Base-by-base conservation (phyloP, 1,284 basidiomycete species). In the Heterobasidion irregulare region DNA sequence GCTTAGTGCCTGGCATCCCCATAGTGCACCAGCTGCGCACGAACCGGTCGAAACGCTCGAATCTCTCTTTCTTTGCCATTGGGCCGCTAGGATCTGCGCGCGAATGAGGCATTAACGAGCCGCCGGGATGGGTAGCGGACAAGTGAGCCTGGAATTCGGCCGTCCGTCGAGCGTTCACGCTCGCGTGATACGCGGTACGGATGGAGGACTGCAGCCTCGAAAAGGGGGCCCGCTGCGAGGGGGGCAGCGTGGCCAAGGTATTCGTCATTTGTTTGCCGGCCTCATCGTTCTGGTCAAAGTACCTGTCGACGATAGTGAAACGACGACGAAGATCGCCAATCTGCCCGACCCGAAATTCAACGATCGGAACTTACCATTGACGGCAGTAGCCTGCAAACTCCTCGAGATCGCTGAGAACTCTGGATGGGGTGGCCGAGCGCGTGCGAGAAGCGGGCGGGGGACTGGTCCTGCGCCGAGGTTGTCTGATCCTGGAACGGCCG, bases 91-190 rank as follows among this genome's bases (percentile, higher is more conserved):
- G 83, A 64, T 86, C 71, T 35, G 80, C 77, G 61, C 88, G 76
- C 46, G 82, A 77, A 68, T 83, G 80, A 18, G 86, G 82, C 70
- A 81, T 78, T 55, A 91, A 66, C 12, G 87, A 89, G 47, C 78
- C 84, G 53, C 88, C 87, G 6, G 85, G 84, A 57, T 78, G 78
- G 12, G 84, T 89, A 33, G 85, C 81, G 58, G 76, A 78, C 41
- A 91, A 68, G 65, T 87, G 87, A 47, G 89, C 88, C 63, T 79
- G 83, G 68, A 88, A 89, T 66, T 90, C 88, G 26, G 87, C 86
- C 57, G 80, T 79, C 55, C 82, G 75, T 45, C 87, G 77, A 44
- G 78, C 76, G 59, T 82, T 84, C 57, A 89, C 76, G 57, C 79
- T 85, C 47, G 82, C 80, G 66, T 91, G 88, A 65, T 82, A 91